phyloP scores from a whole-genome alignment of 768 basidiomycete genomes.

The Phlebiopsis gigantea region DNA sequence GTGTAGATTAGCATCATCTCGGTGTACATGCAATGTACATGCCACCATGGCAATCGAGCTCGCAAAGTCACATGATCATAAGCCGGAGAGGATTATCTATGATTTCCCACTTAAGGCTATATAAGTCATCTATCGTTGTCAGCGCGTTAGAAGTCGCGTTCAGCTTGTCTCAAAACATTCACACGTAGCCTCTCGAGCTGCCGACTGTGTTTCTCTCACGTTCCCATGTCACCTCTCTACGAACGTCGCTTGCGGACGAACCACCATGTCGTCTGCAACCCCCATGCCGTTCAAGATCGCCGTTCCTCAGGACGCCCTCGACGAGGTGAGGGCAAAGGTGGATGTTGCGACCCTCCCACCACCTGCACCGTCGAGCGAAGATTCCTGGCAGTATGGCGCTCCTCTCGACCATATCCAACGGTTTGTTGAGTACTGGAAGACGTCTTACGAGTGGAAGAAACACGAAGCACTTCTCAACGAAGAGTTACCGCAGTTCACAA shows the following conservation, averaged over 20 bases:
- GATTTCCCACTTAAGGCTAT: too few species aligned
- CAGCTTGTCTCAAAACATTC: too few species aligned
- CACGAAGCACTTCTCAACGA: conserved; percentile 46
- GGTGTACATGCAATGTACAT: too few species aligned
- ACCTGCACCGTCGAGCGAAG: conserved; percentile 24
- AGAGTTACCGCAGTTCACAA: conserved; percentile 49
- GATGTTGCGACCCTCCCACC: conserved; percentile 40
- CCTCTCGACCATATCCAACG: conserved; percentile 46
- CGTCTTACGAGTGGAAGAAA: conserved; percentile 51
- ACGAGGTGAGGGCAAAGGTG: conserved; percentile 40
- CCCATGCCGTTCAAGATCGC: conserved; percentile 39
- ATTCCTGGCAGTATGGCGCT: conserved; percentile 25
- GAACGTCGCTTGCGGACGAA: neutral
- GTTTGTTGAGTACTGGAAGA: conserved; percentile 44
- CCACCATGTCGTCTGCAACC: conserved; percentile 4
- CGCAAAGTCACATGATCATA: too few species aligned
- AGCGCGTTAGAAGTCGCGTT: too few species aligned
- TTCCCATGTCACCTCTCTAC: too few species aligned
- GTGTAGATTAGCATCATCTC: too few species aligned
- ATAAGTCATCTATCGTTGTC: too few species aligned
- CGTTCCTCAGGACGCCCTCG: conserved; percentile 38
- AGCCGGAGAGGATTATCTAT: too few species aligned
- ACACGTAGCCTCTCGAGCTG: too few species aligned
- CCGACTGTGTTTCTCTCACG: too few species aligned
- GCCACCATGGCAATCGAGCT: too few species aligned